Conservation (phyloP, 208 protist species). For the Spongospora subterranea region DNA sequence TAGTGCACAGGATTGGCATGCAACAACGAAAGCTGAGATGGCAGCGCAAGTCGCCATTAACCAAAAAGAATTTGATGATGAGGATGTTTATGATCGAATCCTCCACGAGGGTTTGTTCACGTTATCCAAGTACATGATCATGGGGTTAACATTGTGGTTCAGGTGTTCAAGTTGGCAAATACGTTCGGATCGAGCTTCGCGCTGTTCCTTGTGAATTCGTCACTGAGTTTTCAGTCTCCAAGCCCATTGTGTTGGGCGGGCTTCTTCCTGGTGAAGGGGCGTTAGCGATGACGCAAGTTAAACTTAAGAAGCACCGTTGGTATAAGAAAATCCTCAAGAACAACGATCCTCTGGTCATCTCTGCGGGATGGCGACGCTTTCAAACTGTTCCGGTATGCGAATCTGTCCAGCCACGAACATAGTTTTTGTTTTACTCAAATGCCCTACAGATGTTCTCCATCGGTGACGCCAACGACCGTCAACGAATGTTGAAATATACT, state of each 20-base stretch:
- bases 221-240: slow-evolving; percentile 63
- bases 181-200: slow-evolving; percentile 92
- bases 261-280: slow-evolving; percentile 91
- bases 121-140: neutral
- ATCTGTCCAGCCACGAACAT: too few relatives aligned
- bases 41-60: neutral
- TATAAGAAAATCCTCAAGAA: slow-evolving; percentile 94
- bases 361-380: slow-evolving; percentile 98
- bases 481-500: slow-evolving; percentile 98
- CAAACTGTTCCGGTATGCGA: slow-evolving; percentile 82
- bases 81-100: slow-evolving; percentile 5
- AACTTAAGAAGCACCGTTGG: slow-evolving; percentile 98
- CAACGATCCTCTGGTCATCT: slow-evolving; percentile 96
- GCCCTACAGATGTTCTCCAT: slow-evolving; percentile 65
- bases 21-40: slow-evolving; percentile 5
- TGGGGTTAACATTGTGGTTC: neutral
- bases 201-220: slow-evolving; percentile 93
- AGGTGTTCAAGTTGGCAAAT: slow-evolving; percentile 80
- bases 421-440: neutral
- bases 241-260: slow-evolving; percentile 75
- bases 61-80: slow-evolving; percentile 12
- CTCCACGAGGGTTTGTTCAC: slow-evolving; percentile 5
- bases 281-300: slow-evolving; percentile 87
- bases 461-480: slow-evolving; percentile 92
- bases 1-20: slow-evolving; percentile 38